A percentile compares a stretch with the other conserved stretches of the same genome.
Conservation (phyloP, 441 rosid genomes). For the Manihot esculenta region DNA sequence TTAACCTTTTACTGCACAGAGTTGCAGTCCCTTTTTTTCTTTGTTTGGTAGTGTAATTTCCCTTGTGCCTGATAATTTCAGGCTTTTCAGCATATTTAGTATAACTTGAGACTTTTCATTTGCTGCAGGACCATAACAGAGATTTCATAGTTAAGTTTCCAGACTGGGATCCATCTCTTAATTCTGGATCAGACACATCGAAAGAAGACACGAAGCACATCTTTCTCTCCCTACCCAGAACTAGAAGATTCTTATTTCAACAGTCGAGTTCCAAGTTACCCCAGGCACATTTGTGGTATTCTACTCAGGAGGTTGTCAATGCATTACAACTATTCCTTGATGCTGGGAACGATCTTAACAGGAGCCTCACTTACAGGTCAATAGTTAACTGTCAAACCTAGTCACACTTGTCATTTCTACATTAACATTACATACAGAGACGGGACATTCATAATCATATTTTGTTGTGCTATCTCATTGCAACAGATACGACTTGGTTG, state of each 20-base stretch:
- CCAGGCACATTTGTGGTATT: constrained; percentile 88
- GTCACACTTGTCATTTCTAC: background rate
- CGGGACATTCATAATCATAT: background rate
- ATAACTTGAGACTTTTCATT: constrained; percentile 11
- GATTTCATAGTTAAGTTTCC: constrained; percentile 94
- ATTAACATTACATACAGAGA: background rate
- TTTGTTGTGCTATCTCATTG: constrained; percentile 8
- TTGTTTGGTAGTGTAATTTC: background rate
- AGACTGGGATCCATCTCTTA: constrained; percentile 77
- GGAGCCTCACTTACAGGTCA: constrained; percentile 77
- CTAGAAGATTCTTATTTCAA: constrained; percentile 60
- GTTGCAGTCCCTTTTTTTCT: background rate
- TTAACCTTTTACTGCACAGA: no score
- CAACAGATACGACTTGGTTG: constrained; percentile 90
- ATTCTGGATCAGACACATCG: constrained; percentile 27
- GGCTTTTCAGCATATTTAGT: background rate
- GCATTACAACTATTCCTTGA: constrained; percentile 71
- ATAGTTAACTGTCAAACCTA: constrained; percentile 22
- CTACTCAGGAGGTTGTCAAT: constrained; percentile 51
- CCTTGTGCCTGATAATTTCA: background rate
- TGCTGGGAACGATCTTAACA: constrained; percentile 60
- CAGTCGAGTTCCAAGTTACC: constrained; percentile 52
- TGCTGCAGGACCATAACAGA: constrained; percentile 81
- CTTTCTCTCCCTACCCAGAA: constrained; percentile 30
- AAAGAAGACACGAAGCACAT: constrained; percentile 35